Conservation (phyloP, 176 grass and related monocot species). For the Carex pumila region DNA sequence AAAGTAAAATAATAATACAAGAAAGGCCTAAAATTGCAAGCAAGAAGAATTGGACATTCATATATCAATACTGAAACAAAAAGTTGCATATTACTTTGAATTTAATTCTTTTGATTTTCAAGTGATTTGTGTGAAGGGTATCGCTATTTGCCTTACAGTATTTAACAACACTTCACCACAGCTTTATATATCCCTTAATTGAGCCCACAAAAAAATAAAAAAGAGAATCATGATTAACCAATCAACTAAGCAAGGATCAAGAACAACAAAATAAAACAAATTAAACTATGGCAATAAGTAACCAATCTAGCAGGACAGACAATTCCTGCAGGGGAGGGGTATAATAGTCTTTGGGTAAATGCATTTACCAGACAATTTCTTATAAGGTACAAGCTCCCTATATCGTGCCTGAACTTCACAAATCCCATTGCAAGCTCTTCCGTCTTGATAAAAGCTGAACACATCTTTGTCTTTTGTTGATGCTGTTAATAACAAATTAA, state of each 20-base stretch:
- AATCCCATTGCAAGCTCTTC: slow-evolving; percentile 20
- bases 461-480: slow-evolving; percentile 40
- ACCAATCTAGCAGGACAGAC: neutral
- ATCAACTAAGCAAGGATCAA: neutral
- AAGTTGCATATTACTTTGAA: neutral
- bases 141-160: neutral
- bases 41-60: neutral
- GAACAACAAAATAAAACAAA: neutral
- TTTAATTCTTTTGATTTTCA: neutral
- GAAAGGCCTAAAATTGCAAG: no score
- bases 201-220: neutral
- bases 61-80: neutral
- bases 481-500: slow-evolving; percentile 18
- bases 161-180: neutral
- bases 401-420: slow-evolving; percentile 43
- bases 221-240: neutral
- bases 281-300: neutral
- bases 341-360: neutral
- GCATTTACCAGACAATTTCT: slow-evolving; percentile 44
- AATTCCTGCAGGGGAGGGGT: neutral
- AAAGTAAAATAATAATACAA: neutral
- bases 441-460: slow-evolving; percentile 41
- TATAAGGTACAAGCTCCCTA: slow-evolving; percentile 25
- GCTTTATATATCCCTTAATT: neutral
- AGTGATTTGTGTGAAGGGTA: neutral